Evolutionary conservation across 352 stramenopile genomes (phyloP).

Genomic region (Phytophthora syringae): DNA sequence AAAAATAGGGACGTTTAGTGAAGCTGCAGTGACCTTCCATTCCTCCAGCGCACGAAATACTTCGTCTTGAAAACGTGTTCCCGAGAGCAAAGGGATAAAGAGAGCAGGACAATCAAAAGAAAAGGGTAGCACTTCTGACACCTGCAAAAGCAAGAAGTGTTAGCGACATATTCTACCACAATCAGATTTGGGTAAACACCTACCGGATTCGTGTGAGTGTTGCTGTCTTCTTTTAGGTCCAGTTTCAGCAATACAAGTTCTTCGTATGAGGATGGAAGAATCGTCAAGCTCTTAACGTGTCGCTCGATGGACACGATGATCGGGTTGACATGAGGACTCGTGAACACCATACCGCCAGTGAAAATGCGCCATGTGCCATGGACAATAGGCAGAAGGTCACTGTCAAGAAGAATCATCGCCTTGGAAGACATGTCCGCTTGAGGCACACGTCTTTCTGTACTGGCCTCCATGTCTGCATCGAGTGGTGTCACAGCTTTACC

Average conservation of each 20-base stretch:
- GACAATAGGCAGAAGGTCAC: constrained; percentile 45
- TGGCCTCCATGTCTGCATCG: constrained; percentile 33
- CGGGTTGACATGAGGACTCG: constrained; percentile 57
- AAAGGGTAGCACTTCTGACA: constrained; percentile 54
- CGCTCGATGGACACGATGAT: constrained; percentile 71
- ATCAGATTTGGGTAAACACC: background rate
- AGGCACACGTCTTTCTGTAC: background rate
- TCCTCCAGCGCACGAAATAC: constrained; percentile 55
- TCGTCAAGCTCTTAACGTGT: constrained; percentile 53
- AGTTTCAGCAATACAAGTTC: constrained; percentile 73
- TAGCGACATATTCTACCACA: background rate
- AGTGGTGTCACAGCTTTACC: constrained; percentile 46
- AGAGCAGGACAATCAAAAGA: constrained; percentile 29
- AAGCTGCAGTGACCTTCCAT: constrained; percentile 62
- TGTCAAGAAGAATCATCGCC: constrained; percentile 59
- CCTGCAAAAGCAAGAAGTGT: constrained; percentile 20
- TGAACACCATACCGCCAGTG: constrained; percentile 66
- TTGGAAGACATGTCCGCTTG: constrained; percentile 31
- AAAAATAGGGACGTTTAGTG: constrained; percentile 60
- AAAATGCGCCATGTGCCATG: constrained; percentile 63
- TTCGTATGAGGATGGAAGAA: constrained; percentile 61
- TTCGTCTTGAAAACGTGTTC: constrained; percentile 70
- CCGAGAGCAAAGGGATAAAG: constrained; percentile 63
- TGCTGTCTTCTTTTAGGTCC: constrained; percentile 44
- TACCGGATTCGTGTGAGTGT: constrained; percentile 37